phyloP scores from a whole-genome alignment of 1,139 yeast genomes.

The Blastobotrys proliferans region DNA sequence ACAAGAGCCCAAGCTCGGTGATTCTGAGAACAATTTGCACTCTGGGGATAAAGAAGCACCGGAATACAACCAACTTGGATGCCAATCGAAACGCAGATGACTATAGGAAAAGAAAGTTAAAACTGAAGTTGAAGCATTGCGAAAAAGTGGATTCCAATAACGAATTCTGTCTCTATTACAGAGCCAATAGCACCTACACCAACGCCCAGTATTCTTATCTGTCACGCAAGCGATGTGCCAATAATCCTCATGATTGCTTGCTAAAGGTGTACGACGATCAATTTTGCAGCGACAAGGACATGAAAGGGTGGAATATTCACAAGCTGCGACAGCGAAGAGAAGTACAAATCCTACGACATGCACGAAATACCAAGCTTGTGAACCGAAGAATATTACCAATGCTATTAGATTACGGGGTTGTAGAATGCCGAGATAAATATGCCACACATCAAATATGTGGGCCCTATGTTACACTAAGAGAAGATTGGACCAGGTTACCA shows the following conservation, averaged over 20 bases:
- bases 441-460: constrained; percentile 1
- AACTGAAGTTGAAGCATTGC: constrained; percentile 5
- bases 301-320: neutral
- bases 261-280: constrained; percentile 1
- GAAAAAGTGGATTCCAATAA: too few relatives aligned
- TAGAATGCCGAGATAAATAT: neutral
- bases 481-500: neutral
- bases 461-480: neutral
- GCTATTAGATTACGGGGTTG: neutral
- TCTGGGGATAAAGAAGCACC: too few relatives aligned
- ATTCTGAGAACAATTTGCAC: too few relatives aligned
- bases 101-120: too few relatives aligned
- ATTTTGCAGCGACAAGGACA: neutral
- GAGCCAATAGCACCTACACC: neutral
- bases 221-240: constrained; percentile 1
- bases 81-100: too few relatives aligned
- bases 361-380: neutral
- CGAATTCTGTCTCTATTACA: neutral
- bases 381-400: neutral
- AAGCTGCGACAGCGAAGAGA: neutral
- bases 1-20: too few relatives aligned
- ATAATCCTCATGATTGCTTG: neutral
- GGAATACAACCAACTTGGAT: too few relatives aligned
- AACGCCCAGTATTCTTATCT: neutral
- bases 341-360: neutral